phyloP scores from a whole-genome alignment of 805 yeast species.

The Peterozyma xylosa region DNA sequence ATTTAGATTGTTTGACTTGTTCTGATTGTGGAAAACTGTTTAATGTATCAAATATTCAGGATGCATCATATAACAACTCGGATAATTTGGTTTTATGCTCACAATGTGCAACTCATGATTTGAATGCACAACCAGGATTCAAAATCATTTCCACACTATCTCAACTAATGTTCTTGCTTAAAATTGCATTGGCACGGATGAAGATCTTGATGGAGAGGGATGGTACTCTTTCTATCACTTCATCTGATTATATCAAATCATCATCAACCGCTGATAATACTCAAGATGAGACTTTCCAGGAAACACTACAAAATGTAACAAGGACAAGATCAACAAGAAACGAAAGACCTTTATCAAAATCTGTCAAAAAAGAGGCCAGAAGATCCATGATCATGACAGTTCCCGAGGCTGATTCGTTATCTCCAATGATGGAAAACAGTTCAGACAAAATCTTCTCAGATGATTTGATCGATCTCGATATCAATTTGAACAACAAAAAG shows the following conservation, averaged over 20 bases:
- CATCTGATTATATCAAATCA: neutral
- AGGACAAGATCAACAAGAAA: conserved; percentile 69
- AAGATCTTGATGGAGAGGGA: conserved; percentile 45
- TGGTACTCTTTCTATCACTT: conserved; percentile 7
- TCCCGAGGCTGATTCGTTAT: conserved; percentile 35
- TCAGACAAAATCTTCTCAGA: conserved; percentile 3
- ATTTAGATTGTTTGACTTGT: conserved; percentile 65
- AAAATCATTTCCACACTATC: conserved; percentile 55
- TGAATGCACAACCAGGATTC: conserved; percentile 47
- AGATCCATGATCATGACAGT: conserved; percentile 61
- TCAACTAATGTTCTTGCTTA: conserved; percentile 70
- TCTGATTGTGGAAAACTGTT: conserved; percentile 42
- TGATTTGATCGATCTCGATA: conserved; percentile 5
- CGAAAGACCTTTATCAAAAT: conserved; percentile 42
- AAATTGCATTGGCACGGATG: conserved; percentile 77
- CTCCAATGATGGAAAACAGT: conserved; percentile 1
- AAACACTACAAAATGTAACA: conserved; percentile 70
- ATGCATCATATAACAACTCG: conserved; percentile 35
- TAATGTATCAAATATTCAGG: conserved; percentile 28
- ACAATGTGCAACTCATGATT: conserved; percentile 49
- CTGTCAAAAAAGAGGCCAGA: conserved; percentile 55
- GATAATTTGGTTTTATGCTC: conserved; percentile 43
- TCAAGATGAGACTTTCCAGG: conserved; percentile 33
- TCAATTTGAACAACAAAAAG: conserved; percentile 1
- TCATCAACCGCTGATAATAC: neutral